Evolutionary conservation across 1,284 basidiomycete species (phyloP).

Genomic region (Microstroma glucosiphilum): DNA sequence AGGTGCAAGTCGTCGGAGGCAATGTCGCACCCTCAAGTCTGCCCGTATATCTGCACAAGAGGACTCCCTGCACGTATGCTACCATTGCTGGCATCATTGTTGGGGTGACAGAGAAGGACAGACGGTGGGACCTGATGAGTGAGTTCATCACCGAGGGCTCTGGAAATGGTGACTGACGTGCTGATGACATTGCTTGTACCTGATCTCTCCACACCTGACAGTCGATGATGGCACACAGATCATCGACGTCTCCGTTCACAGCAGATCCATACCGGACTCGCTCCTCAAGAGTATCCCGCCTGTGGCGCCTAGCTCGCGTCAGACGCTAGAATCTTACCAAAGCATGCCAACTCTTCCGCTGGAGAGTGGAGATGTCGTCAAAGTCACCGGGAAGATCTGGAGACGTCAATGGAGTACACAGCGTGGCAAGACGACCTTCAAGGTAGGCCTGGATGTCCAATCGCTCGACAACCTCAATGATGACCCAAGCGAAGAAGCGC

Average conservation of each 20-base stretch:
- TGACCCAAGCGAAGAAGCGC: constrained; percentile 1
- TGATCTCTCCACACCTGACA: no score
- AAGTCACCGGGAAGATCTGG: constrained; percentile 5
- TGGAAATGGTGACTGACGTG: no score
- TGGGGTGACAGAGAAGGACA: neutral
- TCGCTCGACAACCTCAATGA: neutral
- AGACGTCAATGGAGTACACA: neutral
- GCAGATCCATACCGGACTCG: neutral
- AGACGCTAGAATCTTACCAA: neutral
- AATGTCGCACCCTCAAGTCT: neutral
- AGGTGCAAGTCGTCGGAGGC: neutral
- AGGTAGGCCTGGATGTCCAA: neutral
- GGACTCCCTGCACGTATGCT: neutral
- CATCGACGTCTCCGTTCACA: neutral
- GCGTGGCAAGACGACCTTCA: neutral
- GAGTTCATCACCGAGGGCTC: no score
- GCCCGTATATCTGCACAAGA: neutral
- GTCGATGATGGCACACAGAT: neutral
- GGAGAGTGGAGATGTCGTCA: neutral
- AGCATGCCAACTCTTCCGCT: neutral
- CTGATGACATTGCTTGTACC: no score
- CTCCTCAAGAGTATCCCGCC: neutral
- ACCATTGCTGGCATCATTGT: constrained; percentile 2
- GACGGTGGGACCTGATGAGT: neutral
- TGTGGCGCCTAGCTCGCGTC: neutral